phyloP scores from a whole-genome alignment of 2,329 filamentous ascomycete genomes.

The Hymenoscyphus albidus region DNA sequence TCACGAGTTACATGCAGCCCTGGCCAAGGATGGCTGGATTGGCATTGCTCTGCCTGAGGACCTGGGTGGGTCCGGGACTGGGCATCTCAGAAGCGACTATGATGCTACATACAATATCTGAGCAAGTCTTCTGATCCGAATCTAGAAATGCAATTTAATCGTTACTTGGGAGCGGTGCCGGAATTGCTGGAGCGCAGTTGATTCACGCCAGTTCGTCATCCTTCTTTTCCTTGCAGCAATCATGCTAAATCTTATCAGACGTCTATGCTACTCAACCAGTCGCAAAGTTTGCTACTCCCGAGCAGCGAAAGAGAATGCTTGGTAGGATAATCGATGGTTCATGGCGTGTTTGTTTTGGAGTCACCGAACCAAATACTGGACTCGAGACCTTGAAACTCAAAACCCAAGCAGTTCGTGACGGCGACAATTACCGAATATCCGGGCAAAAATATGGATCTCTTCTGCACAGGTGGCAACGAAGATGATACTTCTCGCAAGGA shows the following conservation, averaged over 20 bases:
- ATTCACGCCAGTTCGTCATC: constrained; percentile 49
- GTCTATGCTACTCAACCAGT: constrained; percentile 75
- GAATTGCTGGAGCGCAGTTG: constrained; percentile 66
- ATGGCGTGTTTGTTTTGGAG: constrained; percentile 73
- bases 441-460: constrained; percentile 87
- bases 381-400: constrained; percentile 71
- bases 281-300: constrained; percentile 64
- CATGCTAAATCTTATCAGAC: constrained; percentile 31
- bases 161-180: constrained; percentile 64
- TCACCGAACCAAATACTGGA: constrained; percentile 79
- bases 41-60: constrained; percentile 74
- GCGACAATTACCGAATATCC: constrained; percentile 60
- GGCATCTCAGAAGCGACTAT: constrained; percentile 79
- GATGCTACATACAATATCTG: constrained; percentile 81
- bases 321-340: constrained; percentile 68
- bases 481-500: constrained; percentile 80
- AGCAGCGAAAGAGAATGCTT: constrained; percentile 61
- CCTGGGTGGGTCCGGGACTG: constrained; percentile 70
- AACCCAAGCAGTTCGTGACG: constrained; percentile 59
- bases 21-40: constrained; percentile 75
- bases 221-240: not conserved
- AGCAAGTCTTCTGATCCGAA: constrained; percentile 41
- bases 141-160: constrained; percentile 48
- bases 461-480: constrained; percentile 77
- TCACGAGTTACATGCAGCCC: constrained; percentile 68